These are phyloP conservation scores for Mentha longifolia DNA, from an alignment of 257 asterid species.

Conservation along the genomic window DNA sequence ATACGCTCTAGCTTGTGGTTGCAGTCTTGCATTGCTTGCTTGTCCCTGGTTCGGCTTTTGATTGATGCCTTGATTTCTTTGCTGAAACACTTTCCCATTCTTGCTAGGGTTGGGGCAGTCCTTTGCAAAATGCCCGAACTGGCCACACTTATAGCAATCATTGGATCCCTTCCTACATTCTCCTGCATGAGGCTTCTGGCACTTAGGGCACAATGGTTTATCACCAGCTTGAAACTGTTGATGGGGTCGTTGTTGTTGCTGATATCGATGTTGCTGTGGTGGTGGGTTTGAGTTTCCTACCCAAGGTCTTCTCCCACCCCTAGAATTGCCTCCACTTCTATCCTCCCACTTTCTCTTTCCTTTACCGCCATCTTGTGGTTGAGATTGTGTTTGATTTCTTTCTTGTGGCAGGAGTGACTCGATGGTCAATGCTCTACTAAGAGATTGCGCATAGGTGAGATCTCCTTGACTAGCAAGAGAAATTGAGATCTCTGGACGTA, in stretches of 20 bases:
- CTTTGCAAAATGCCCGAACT: background rate
- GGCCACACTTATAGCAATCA: background rate
- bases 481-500: no score
- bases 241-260: background rate
- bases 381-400: background rate
- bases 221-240: background rate
- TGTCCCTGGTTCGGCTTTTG: background rate
- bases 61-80: background rate
- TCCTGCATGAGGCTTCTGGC: background rate
- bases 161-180: background rate
- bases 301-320: background rate
- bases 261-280: no score
- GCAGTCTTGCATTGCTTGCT: background rate
- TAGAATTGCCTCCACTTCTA: background rate
- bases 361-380: no score
- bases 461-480: no score
- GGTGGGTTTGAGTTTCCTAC: background rate
- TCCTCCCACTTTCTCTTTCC: background rate
- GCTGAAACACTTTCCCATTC: background rate
- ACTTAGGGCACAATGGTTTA: background rate
- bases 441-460: background rate
- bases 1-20: background rate
- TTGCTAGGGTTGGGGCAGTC: background rate
- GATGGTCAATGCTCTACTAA: background rate
- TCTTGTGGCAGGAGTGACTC: background rate